Conservation (phyloP, 2,329 filamentous ascomycete genomes). For the Podosphaera leucotricha region DNA sequence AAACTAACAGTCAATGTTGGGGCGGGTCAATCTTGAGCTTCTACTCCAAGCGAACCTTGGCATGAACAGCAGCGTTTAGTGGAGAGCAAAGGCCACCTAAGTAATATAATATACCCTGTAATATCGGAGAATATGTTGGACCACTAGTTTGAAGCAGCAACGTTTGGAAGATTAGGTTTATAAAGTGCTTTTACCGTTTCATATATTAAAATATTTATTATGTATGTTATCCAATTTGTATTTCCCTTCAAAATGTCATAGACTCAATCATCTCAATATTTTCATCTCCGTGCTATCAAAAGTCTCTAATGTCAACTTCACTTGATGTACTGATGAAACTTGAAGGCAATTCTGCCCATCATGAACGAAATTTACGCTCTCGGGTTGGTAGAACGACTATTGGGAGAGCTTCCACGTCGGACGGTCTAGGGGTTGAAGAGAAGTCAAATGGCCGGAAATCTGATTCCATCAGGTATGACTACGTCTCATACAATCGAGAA, state of each 20-base stretch:
- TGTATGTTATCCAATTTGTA: no score
- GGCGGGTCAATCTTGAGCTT: not conserved
- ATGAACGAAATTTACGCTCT: conserved; percentile 15
- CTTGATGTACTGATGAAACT: conserved; percentile 10
- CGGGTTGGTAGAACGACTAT: conserved; percentile 11
- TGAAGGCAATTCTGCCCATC: conserved; percentile 5
- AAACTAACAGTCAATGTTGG: not conserved
- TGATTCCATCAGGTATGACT: conserved; percentile 12
- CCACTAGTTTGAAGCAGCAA: no score
- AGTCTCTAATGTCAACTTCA: conserved; percentile 12
- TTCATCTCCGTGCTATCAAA: not conserved
- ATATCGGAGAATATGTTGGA: no score
- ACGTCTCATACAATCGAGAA: not conserved
- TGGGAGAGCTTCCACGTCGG: conserved; percentile 9
- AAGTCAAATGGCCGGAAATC: conserved; percentile 8
- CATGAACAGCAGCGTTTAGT: not conserved
- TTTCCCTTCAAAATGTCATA: no score
- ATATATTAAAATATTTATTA: no score
- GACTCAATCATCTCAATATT: no score
- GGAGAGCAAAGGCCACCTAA: no score
- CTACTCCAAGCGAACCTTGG: not conserved
- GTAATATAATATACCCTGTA: no score
- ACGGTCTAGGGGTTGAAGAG: conserved; percentile 4
- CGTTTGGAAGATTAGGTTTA: no score
- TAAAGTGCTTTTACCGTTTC: no score